Conservation (phyloP, 768 basidiomycete species). For the Trametes villosa region DNA sequence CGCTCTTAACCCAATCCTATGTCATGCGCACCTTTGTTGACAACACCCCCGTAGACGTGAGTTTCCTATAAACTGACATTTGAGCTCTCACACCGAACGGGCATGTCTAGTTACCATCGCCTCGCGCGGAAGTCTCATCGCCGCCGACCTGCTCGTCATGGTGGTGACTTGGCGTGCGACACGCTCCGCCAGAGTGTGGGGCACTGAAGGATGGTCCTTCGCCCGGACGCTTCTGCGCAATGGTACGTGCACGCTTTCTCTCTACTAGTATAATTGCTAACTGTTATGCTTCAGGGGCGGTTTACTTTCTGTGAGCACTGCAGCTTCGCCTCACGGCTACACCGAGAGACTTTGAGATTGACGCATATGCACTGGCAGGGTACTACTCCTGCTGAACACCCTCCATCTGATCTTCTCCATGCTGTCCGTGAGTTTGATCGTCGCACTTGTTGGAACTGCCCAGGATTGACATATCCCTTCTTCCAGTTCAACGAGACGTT, state of each 20-base stretch:
- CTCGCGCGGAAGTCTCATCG: background rate
- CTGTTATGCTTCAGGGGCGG: background rate
- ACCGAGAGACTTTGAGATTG: background rate
- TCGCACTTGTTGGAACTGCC: background rate
- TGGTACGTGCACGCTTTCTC: background rate
- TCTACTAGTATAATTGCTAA: background rate
- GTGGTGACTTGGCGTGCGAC: slow-evolving; percentile 2
- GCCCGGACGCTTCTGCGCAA: background rate
- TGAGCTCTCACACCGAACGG: background rate
- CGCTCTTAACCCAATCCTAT: background rate
- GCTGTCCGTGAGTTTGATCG: background rate
- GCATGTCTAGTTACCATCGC: background rate
- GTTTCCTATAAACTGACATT: background rate
- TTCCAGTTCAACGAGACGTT: background rate
- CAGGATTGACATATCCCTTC: background rate
- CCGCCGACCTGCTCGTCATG: background rate
- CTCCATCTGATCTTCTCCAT: background rate
- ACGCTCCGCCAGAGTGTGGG: background rate
- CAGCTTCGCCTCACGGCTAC: no score
- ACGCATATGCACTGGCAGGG: background rate
- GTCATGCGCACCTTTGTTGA: background rate
- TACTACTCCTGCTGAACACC: background rate
- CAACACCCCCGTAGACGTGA: background rate
- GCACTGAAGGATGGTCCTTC: background rate
- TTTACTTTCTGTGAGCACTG: background rate